Base-by-base conservation (phyloP, 2,329 filamentous ascomycete genomes). In the Dryadomyces quercivorus region DNA sequence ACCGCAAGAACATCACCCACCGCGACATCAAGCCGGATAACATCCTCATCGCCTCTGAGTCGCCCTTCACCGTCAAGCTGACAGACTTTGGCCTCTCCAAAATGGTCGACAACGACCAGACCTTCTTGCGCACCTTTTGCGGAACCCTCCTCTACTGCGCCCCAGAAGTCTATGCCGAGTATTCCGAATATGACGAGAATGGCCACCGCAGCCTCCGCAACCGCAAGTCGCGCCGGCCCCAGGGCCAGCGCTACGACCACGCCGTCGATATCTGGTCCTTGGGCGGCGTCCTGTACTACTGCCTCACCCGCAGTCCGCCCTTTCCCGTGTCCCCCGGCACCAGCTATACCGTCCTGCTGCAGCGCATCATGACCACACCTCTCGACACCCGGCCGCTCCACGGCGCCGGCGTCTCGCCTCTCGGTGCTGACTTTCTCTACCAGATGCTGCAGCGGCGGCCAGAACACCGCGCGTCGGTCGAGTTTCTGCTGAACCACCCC, bases 11-110 rank as follows among this genome's bases (percentile, higher is more conserved):
- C 64, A 96, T 98, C 62, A 97, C 92, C 0, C 93, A 98, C 69
- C 86, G 93, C n/a, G 93, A 98, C 67, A 90, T 98, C 64, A 98
- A 98, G 66, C 93, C 93, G 0, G 93, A 98, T 73, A 98, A 98
- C 64, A 96, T 98, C 57, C 75, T 98, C 44, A 87, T 97, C 60
- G 76, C 83, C 12, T 84, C 82, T 1, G 66, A 81, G 10, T 74
- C 84, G 6, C 90, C 91, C 0, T 80, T 95, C 50, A 75, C 80
- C 15, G 85, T 97, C 62, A 97, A 98, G 69, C 75, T 98, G 15
- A 95, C 93, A 0, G 93, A 98, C 66, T 98, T 98, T 71, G 93
- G 93, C 3, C 72, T 98, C 5, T 97, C 93, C 2, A 98, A 98
- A 66, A 91, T 94, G 67, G 84, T 95, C 48, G 86, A 90, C 58